Percentiles rank a stretch among this genome's conserved stretches.
These are phyloP conservation scores for Hyaloscypha variabilis DNA, from an alignment of 495 filamentous ascomycete genomes.

Conservation along the genomic window DNA sequence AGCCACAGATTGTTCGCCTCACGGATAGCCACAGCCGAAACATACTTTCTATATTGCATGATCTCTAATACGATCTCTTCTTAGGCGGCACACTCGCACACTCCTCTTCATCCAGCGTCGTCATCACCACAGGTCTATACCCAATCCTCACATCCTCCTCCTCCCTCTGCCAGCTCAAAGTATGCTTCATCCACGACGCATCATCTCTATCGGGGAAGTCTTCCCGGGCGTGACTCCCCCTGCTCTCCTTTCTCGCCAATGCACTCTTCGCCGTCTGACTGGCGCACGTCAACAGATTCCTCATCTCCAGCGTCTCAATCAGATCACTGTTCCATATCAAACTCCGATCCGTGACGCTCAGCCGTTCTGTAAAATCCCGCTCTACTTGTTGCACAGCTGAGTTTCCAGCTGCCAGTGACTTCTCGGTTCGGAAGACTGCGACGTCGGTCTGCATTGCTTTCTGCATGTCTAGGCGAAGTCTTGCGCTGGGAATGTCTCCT, in stretches of 20 bases:
- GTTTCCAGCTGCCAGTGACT: slow-evolving; percentile 17
- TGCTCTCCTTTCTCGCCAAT: slow-evolving; percentile 29
- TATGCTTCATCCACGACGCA: slow-evolving; percentile 32
- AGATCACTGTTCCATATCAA: slow-evolving; percentile 33
- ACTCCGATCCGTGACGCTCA: slow-evolving; percentile 25
- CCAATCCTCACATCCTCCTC: slow-evolving; percentile 24
- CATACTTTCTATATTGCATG: neutral
- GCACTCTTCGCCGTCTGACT: slow-evolving; percentile 32
- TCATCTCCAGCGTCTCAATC: slow-evolving; percentile 32
- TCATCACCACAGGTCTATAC: slow-evolving; percentile 30
- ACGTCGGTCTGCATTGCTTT: slow-evolving; percentile 33
- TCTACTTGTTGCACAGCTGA: slow-evolving; percentile 18
- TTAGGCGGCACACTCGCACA: slow-evolving; percentile 28
- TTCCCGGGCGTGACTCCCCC: slow-evolving; percentile 32
- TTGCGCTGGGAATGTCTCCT: slow-evolving; percentile 18
- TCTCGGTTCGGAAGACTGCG: slow-evolving; percentile 29
- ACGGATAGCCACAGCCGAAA: neutral
- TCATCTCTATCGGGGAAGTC: slow-evolving; percentile 29
- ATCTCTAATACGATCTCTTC: slow-evolving; percentile 26
- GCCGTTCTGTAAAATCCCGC: slow-evolving; percentile 16
- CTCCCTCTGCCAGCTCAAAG: slow-evolving; percentile 29
- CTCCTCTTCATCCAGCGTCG: slow-evolving; percentile 30
- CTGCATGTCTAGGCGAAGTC: slow-evolving; percentile 29
- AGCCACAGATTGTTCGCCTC: no score
- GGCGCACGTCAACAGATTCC: slow-evolving; percentile 33